Base-by-base conservation (phyloP, 768 basidiomycete species). In the Phlebiopsis gigantea region DNA sequence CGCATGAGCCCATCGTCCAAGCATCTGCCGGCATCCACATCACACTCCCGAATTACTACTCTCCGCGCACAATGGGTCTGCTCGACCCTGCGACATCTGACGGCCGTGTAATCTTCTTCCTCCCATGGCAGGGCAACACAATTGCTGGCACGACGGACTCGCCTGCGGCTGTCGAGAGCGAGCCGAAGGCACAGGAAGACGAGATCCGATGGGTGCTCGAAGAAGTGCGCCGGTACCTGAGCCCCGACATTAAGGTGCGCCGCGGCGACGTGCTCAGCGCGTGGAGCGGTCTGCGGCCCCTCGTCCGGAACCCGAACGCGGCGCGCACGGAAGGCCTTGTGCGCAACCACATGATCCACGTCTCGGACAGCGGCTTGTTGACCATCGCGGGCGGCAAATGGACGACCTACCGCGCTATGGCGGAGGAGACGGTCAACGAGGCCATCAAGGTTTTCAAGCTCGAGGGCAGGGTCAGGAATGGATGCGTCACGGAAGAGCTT, bases 381-480 rank as follows among this genome's bases (percentile, higher is more conserved):
- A 98, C 95, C 26, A 93, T 98, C 64, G 93, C 92, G 2, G 96
- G 96, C 17, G 96, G 96, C 4, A 99, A 99, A 72, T 99, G 96
- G 96, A 99, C 96, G 57, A 98, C 96, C 47, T 99, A 98, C 74
- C 77, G 90, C 48, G 87, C 85, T 29, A 97, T 98, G 96, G 93
- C 96, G 22, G 80, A 93, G 74, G 96, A 98, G 75, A 89, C 93
- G 0, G 87, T 98, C 45, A 90, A 98, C 70, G 76, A 79, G 57
- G 95, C 96, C 10, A 78, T 98, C 58, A 80, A 88, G 69, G 80
- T 80, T 41, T 97, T 90, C 74, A 77, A 74, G 26, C 74, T 98
- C 55, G 73, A 81, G 65, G 73, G 73, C 0, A 77, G 70, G 56
- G 78, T 74, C 19, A 80, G 69, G 65, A 80, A 75, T 25, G 81